A percentile compares a stretch with the other conserved stretches of the same genome.
Conservation (phyloP, 805 yeast genomes). For the Ascoidea asiatica region DNA sequence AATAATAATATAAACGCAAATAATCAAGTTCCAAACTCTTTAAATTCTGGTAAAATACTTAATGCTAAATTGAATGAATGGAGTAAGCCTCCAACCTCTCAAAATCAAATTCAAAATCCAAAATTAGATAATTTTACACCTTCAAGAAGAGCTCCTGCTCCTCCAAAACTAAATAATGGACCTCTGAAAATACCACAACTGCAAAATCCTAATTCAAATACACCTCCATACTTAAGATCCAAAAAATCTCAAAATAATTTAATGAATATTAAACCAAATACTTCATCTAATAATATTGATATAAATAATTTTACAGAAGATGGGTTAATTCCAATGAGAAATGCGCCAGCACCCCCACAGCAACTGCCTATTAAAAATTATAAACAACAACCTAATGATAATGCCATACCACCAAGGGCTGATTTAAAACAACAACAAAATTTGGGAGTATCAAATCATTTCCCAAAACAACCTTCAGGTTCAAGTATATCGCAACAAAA, state of each 20-base stretch:
- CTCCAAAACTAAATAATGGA: constrained; percentile 20
- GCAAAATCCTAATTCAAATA: constrained; percentile 6
- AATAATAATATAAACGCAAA: background rate
- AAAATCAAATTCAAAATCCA: background rate
- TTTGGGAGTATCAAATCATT: background rate
- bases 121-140: constrained; percentile 19
- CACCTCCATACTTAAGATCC: background rate
- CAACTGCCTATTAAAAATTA: constrained; percentile 4
- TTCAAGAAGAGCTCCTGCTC: constrained; percentile 26
- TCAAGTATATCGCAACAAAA: no score
- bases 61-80: constrained; percentile 26
- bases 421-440: background rate
- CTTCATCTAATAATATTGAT: background rate
- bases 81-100: constrained; percentile 20
- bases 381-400: background rate
- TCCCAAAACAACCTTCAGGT: no score
- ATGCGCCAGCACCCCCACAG: constrained; percentile 43
- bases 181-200: constrained; percentile 14
- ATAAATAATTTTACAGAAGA: constrained; percentile 4
- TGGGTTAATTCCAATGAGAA: constrained; percentile 34
- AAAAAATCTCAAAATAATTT: background rate
- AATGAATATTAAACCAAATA: constrained; percentile 1
- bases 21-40: constrained; percentile 8
- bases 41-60: constrained; percentile 3
- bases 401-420: background rate